Conservation (phyloP, 116 monocot genomes). For the Cymodocea nodosa region DNA sequence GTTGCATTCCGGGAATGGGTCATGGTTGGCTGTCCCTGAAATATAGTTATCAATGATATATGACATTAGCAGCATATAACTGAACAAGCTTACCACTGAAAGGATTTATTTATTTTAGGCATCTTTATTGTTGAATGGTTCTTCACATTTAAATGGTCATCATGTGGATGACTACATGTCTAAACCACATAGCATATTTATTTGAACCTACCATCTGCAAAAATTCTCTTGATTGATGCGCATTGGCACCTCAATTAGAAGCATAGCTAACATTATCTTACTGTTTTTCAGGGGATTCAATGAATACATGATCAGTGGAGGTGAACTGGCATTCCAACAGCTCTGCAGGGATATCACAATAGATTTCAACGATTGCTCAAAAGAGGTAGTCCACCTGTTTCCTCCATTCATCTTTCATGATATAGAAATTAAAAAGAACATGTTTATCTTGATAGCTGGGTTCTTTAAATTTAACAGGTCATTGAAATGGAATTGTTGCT, state of each 20-base stretch:
- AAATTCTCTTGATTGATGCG: not conserved
- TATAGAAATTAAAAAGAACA: not conserved
- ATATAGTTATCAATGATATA: too few species aligned
- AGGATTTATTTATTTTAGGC: too few species aligned
- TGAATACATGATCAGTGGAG: slow-evolving; percentile 71
- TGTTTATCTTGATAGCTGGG: not conserved
- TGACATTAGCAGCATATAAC: too few species aligned
- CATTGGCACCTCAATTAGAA: too few species aligned
- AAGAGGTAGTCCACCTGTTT: slow-evolving; percentile 30
- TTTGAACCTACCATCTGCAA: too few species aligned
- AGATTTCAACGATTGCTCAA: slow-evolving; percentile 95
- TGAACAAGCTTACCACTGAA: too few species aligned
- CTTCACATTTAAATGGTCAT: too few species aligned
- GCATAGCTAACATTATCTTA: not conserved
- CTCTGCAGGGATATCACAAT: slow-evolving; percentile 70
- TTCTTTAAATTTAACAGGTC: slow-evolving; percentile 32
- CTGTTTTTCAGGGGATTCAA: slow-evolving; percentile 51
- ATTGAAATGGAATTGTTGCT: slow-evolving; percentile 81
- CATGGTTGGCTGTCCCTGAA: too few species aligned
- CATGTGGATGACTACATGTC: too few species aligned
- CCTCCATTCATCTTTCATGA: not conserved
- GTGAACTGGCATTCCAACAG: slow-evolving; percentile 63
- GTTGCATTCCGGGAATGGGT: too few species aligned
- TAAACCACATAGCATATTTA: too few species aligned
- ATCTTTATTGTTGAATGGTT: too few species aligned